These are phyloP conservation scores for Toxoplasma gondii DNA, from an alignment of 169 alveolate species.

Conservation along the genomic window DNA sequence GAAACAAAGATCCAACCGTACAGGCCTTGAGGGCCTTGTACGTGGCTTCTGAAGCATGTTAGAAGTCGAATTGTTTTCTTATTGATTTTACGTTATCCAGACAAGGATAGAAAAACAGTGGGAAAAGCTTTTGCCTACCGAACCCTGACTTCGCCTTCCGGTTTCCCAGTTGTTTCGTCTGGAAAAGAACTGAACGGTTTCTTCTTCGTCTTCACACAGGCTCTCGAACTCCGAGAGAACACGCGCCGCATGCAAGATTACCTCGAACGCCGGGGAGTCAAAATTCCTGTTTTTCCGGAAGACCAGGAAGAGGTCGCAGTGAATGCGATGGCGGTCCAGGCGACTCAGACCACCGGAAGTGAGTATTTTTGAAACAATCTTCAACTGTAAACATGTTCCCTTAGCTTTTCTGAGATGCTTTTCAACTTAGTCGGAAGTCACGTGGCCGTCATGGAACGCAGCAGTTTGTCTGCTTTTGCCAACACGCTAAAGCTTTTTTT, in stretches of 20 bases:
- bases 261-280: not conserved
- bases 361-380: not conserved
- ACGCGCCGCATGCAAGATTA: not conserved
- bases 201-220: not conserved
- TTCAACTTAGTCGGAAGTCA: not conserved
- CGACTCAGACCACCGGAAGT: conserved; percentile 9
- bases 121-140: too few species aligned
- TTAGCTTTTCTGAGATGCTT: too few species aligned
- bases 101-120: too few species aligned
- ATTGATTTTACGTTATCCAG: too few species aligned
- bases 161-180: too few species aligned
- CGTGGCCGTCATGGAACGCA: not conserved
- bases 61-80: too few species aligned
- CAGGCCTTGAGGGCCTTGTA: too few species aligned
- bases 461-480: not conserved
- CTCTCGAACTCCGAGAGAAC: conserved; percentile 12
- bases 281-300: conserved; percentile 4
- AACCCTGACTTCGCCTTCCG: too few species aligned
- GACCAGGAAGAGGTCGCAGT: conserved; percentile 30
- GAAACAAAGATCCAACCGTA: too few species aligned
- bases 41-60: too few species aligned
- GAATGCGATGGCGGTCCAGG: not conserved
- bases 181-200: too few species aligned
- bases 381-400: too few species aligned
- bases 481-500: not conserved